These are phyloP conservation scores for Quercus robur DNA, from an alignment of 306 rosid genomes.

Conservation along the genomic window DNA sequence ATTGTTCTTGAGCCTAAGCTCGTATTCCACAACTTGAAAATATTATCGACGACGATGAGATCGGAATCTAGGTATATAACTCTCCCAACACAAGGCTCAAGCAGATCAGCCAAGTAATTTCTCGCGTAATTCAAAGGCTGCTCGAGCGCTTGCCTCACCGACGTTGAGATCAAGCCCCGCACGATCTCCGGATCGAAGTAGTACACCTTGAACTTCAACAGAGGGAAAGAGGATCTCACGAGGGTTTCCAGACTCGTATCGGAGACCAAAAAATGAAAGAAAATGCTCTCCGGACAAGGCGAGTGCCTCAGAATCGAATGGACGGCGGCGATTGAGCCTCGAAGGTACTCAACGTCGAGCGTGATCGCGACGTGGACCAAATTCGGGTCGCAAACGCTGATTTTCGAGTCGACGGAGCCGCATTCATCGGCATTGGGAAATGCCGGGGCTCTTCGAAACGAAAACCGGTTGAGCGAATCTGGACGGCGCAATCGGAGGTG, in stretches of 20 bases:
- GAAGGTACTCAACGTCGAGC: constrained; percentile 68
- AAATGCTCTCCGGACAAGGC: constrained; percentile 54
- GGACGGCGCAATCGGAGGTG: constrained; percentile 22
- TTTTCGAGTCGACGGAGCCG: constrained; percentile 1
- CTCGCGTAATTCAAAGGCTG: constrained; percentile 80
- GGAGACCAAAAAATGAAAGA: constrained; percentile 71
- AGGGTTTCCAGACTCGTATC: constrained; percentile 46
- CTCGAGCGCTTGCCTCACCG: constrained; percentile 73
- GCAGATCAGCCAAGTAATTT: constrained; percentile 63
- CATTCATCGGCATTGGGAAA: constrained; percentile 65
- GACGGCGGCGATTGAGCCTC: constrained; percentile 86
- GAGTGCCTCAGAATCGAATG: constrained; percentile 65
- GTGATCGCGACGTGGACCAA: constrained; percentile 76
- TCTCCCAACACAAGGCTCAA: constrained; percentile 55
- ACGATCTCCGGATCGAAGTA: constrained; percentile 61
- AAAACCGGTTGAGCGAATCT: constrained; percentile 22
- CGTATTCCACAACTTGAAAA: constrained; percentile 56
- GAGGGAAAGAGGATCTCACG: constrained; percentile 69
- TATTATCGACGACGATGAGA: constrained; percentile 63
- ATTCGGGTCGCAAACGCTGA: constrained; percentile 49
- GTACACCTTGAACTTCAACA: constrained; percentile 62
- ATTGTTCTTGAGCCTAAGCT: constrained; percentile 42
- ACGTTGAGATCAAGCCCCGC: constrained; percentile 53
- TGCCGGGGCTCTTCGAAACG: constrained; percentile 44
- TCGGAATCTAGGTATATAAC: constrained; percentile 75